Conservation (phyloP, 2,329 filamentous ascomycete genomes). For the Helotiales sp. region DNA sequence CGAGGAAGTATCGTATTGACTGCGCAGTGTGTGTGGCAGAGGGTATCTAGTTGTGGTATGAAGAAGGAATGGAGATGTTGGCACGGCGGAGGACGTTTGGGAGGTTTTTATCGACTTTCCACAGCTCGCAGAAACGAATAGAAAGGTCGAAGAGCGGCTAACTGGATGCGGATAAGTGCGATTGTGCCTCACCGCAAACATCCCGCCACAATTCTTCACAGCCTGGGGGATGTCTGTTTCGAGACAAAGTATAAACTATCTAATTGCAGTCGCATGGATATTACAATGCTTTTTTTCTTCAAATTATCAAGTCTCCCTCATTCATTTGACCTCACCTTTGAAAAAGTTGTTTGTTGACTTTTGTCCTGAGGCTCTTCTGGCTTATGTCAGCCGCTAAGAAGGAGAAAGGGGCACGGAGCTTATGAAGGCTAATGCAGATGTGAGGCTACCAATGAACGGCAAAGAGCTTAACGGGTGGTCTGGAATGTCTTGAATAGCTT, state of each 20-base stretch:
- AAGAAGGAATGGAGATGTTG: not conserved
- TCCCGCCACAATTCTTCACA: too few relatives aligned
- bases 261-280: too few relatives aligned
- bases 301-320: too few relatives aligned
- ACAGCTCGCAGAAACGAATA: not conserved
- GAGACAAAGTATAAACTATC: too few relatives aligned
- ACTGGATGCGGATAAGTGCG: too few relatives aligned
- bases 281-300: not conserved
- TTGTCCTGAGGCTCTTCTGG: not conserved
- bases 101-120: not conserved
- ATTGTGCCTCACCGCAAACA: too few relatives aligned
- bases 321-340: not conserved
- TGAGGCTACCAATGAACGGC: not conserved
- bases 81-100: not conserved
- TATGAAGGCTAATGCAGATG: not conserved
- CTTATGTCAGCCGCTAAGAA: not conserved
- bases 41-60: conserved; percentile 1
- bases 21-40: not conserved
- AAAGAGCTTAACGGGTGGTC: not conserved
- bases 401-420: not conserved
- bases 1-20: not conserved
- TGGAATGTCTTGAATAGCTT: not conserved
- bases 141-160: too few relatives aligned
- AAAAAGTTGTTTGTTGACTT: not conserved
- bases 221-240: too few relatives aligned